phyloP scores from a whole-genome alignment of 805 yeast species.

The Priceomyces medius region DNA sequence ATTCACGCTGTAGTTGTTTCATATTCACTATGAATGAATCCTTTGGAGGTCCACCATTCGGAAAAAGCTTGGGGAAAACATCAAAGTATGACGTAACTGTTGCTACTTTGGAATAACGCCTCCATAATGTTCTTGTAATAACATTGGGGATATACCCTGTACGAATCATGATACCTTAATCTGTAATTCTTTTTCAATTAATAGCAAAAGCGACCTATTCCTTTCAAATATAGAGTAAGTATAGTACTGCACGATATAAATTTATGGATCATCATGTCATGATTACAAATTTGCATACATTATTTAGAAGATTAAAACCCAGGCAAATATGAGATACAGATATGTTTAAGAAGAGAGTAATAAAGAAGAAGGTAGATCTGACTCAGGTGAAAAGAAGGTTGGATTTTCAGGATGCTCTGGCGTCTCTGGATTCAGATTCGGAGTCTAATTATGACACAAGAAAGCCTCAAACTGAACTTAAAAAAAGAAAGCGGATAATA shows the following conservation, averaged over 20 bases:
- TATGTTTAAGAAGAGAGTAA: constrained; percentile 26
- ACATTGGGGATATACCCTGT: not conserved
- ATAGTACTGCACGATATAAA: not conserved
- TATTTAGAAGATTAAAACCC: not conserved
- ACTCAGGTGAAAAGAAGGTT: constrained; percentile 4
- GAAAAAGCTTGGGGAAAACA: constrained; percentile 75
- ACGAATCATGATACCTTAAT: not conserved
- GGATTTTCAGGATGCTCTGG: constrained; percentile 3
- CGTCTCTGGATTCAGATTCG: constrained; percentile 3
- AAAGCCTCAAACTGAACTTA: constrained; percentile 5
- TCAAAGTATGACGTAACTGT: constrained; percentile 43
- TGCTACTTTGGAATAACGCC: not conserved
- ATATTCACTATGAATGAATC: constrained; percentile 60
- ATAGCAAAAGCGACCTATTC: not conserved
- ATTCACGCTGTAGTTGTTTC: constrained; percentile 66
- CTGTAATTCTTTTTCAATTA: not conserved
- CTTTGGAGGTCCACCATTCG: constrained; percentile 59
- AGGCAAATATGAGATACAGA: not conserved
- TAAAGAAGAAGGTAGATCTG: constrained; percentile 12
- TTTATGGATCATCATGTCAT: not conserved
- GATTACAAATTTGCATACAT: not conserved
- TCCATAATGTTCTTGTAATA: not conserved
- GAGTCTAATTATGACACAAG: not conserved
- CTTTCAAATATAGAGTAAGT: not conserved
- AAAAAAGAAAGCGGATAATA: constrained; percentile 5